Evolutionary conservation across 495 filamentous ascomycete species (phyloP), one percentile per base, ranked within the genome.

Genomic region (Rhizodiscina lignyota): DNA sequence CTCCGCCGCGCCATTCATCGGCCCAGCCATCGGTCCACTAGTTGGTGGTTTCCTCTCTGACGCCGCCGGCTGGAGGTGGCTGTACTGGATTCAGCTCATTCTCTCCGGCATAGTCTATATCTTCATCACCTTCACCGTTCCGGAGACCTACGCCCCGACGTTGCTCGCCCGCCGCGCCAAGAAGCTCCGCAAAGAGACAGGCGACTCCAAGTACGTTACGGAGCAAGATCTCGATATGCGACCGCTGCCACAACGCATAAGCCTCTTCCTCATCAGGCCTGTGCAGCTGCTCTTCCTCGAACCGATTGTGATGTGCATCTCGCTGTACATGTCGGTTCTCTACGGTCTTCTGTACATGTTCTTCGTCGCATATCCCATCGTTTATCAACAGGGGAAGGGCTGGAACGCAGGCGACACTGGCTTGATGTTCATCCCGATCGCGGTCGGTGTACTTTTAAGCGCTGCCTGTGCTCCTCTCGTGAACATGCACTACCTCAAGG

Each of bases 341-440:
- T 83, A 84, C 52, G 78, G 79, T 2, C 53, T 83, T 10, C 64
- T 84, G 3, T 83, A 83, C 66, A 83, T 83, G 75, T 85, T 83
- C 61, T 83, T 87, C 56, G 67, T 83, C 39, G 64, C 67, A 43
- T 87, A 70, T 49, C 81, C 82, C 1, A 75, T 89, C 49, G 63
- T 89, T n/a, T 89, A 73, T 56, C 66, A 83, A 40, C 55, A 63
- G 42, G 74, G 78, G 20, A 83, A 85, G 52, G 74, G 72, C 10
- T 86, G 73, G 53, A 69, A 59, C n/a, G 66, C 74, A 18, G 68
- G 77, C 17, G 74, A 54, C 13, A 81, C 80, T 0, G 82, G 82
- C 30, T 59, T 89, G 3, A 85, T 84, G 76, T 89, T 86, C 55
- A 79, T 84, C 42, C 75, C 76, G 4, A 37, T 83, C 30, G 75